phyloP scores from a whole-genome alignment of 2,329 filamentous ascomycete species.

The Alternaria sp. region DNA sequence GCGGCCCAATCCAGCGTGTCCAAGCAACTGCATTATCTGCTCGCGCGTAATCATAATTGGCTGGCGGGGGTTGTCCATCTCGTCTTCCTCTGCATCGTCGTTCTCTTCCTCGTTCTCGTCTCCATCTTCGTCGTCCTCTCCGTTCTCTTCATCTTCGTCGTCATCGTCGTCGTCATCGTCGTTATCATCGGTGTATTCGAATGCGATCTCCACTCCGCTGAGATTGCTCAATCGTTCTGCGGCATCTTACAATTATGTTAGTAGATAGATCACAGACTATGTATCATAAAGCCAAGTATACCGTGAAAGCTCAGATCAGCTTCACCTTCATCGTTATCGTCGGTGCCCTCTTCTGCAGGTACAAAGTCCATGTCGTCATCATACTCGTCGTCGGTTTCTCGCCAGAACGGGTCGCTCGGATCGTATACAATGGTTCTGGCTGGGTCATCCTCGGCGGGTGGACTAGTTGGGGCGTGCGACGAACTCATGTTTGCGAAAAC shows the following conservation, averaged over 20 bases:
- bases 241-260: constrained; percentile 42
- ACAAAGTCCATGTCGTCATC: constrained; percentile 63
- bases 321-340: constrained; percentile 51
- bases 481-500: constrained; percentile 34
- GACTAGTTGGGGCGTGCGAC: constrained; percentile 31
- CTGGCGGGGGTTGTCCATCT: constrained; percentile 31
- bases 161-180: constrained; percentile 51
- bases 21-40: constrained; percentile 64
- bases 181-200: constrained; percentile 51
- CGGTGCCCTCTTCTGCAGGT: constrained; percentile 52
- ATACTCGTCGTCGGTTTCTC: constrained; percentile 41
- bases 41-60: constrained; percentile 55
- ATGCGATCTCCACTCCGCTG: constrained; percentile 52
- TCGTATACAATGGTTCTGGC: constrained; percentile 42
- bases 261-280: not conserved
- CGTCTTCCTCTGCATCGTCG: constrained; percentile 34
- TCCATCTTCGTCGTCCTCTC: constrained; percentile 33
- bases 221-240: constrained; percentile 54
- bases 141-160: constrained; percentile 15
- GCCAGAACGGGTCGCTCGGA: constrained; percentile 45
- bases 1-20: constrained; percentile 61
- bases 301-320: constrained; percentile 49
- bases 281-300: constrained; percentile 12
- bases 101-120: constrained; percentile 42
- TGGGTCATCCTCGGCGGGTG: constrained; percentile 36